Evolutionary conservation across 352 stramenopile genomes (phyloP).

Genomic region (Plasmopara halstedii): DNA sequence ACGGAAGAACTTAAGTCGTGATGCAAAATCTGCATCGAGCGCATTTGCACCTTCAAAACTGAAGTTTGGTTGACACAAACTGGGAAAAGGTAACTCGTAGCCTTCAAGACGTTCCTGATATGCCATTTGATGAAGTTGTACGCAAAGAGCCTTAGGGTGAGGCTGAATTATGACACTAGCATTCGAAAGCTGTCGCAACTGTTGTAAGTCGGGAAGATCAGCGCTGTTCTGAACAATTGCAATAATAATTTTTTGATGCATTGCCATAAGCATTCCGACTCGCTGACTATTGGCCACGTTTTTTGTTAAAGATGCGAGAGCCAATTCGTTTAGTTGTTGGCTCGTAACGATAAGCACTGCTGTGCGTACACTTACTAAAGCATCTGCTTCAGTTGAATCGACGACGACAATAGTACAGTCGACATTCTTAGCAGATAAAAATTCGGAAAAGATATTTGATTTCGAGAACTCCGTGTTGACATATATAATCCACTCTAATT

Average conservation of each 20-base stretch:
- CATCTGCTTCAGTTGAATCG: constrained; percentile 35
- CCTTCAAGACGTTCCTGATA: constrained; percentile 29
- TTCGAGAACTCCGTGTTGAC: constrained; percentile 26
- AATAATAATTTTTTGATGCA: constrained; percentile 56
- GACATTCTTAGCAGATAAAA: constrained; percentile 11
- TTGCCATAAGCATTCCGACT: constrained; percentile 19
- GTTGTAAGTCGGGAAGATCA: constrained; percentile 8
- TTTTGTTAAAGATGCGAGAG: constrained; percentile 5
- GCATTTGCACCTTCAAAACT: constrained; percentile 1
- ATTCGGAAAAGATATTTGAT: constrained; percentile 16
- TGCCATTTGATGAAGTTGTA: constrained; percentile 19
- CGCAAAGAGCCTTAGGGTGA: constrained; percentile 8
- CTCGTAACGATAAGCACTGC: constrained; percentile 20
- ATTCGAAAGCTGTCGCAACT: constrained; percentile 25
- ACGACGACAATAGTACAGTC: constrained; percentile 26
- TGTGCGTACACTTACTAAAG: constrained; percentile 34
- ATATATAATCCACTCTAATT: constrained; percentile 18
- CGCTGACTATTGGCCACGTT: constrained; percentile 25
- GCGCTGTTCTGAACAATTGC: constrained; percentile 19
- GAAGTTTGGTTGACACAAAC: constrained; percentile 9
- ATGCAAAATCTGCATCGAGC: constrained; percentile 43
- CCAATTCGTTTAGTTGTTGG: constrained; percentile 18
- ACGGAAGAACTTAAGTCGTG: constrained; percentile 53
- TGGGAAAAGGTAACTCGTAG: constrained; percentile 26
- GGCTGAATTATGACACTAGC: constrained; percentile 17